Percentiles rank a stretch among this genome's conserved stretches.
phyloP scores from a whole-genome alignment of 495 filamentous ascomycete genomes.

The Pseudomonodictys pantanalensis region DNA sequence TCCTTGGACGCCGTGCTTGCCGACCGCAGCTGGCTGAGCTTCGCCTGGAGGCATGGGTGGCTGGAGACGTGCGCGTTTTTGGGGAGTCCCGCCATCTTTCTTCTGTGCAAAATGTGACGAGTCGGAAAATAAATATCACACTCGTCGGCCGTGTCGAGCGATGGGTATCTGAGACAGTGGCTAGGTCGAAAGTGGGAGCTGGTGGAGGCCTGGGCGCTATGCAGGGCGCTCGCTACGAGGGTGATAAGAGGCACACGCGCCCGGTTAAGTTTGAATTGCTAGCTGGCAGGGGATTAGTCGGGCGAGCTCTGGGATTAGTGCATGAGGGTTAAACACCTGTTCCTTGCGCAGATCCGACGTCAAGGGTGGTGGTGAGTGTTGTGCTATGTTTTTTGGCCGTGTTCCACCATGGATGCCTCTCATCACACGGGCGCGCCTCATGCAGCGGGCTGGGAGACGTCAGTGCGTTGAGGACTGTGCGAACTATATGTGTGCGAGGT shows the following conservation, averaged over 20 bases:
- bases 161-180: too few relatives aligned
- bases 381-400: not conserved
- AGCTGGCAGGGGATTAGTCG: not conserved
- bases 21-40: constrained; percentile 85
- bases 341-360: not conserved
- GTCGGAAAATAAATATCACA: constrained; percentile 18
- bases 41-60: constrained; percentile 83
- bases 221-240: too few relatives aligned
- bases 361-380: not conserved
- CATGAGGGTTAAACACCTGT: not conserved
- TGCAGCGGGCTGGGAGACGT: too few relatives aligned
- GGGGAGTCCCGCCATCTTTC: constrained; percentile 48
- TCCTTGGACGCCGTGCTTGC: constrained; percentile 65
- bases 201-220: too few relatives aligned
- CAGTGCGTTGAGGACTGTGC: constrained; percentile 2
- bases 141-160: constrained; percentile 1
- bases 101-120: too few relatives aligned
- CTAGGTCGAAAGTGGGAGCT: constrained; percentile 9
- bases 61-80: constrained; percentile 76
- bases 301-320: not conserved
- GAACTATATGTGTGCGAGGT: not conserved
- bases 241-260: too few relatives aligned
- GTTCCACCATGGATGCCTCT: not conserved
- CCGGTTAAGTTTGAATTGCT: too few relatives aligned
- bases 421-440: constrained; percentile 10